phyloP scores from a whole-genome alignment of 140 eudicot species.

The Ambrosia hybrid region DNA sequence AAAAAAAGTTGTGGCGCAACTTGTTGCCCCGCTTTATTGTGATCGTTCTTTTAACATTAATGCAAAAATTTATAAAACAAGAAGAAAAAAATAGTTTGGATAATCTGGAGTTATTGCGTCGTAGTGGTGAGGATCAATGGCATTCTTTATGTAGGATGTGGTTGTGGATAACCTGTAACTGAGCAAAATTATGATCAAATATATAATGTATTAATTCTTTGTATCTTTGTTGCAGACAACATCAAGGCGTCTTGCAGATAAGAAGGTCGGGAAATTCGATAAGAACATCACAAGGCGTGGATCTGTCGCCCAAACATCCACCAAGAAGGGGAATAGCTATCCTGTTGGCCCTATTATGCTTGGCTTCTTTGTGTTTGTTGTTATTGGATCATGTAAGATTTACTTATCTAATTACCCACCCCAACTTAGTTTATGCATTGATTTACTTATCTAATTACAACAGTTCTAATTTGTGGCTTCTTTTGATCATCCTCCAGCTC shows the following conservation, averaged over 20 bases:
- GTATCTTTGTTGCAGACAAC: constrained; percentile 52
- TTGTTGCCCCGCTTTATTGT: no score
- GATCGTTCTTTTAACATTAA: no score
- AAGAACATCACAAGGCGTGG: constrained; percentile 87
- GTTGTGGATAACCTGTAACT: background rate
- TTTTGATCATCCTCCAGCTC: constrained; percentile 41
- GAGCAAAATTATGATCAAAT: background rate
- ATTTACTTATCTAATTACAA: background rate
- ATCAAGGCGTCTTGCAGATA: constrained; percentile 92
- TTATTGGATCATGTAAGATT: constrained; percentile 96
- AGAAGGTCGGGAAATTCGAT: constrained; percentile 77
- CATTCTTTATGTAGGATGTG: background rate
- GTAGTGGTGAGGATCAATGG: background rate
- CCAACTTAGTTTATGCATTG: background rate
- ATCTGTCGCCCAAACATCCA: constrained; percentile 68
- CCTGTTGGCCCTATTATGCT: constrained; percentile 91
- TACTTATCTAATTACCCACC: background rate
- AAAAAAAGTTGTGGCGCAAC: no score
- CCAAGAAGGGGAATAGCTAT: constrained; percentile 65
- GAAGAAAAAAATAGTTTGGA: no score
- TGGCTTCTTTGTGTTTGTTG: constrained; percentile 92
- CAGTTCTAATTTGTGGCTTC: background rate
- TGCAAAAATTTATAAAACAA: no score
- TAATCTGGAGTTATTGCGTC: no score
- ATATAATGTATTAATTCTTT: background rate